phyloP scores from a whole-genome alignment of 352 stramenopile species.

The Pilasporangium apinafurcum region DNA sequence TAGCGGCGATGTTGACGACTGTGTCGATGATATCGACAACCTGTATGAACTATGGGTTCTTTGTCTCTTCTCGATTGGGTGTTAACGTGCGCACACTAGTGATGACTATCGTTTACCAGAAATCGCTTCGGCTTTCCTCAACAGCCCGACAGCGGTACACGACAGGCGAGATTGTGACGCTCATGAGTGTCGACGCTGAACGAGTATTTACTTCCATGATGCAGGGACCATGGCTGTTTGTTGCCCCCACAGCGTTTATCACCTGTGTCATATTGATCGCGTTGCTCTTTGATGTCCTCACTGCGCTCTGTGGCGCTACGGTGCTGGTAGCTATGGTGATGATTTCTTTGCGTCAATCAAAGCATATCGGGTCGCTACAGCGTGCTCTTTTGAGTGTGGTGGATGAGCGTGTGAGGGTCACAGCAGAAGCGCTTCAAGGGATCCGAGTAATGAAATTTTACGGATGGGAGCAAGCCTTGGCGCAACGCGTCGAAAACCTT shows the following conservation, averaged over 20 bases:
- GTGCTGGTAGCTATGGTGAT: conserved; percentile 1
- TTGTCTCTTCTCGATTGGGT: conserved; percentile 10
- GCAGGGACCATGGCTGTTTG: not conserved
- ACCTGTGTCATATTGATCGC: conserved; percentile 11
- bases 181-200: conserved; percentile 18
- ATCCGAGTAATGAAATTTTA: conserved; percentile 78
- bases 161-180: conserved; percentile 17
- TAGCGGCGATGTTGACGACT: conserved; percentile 11
- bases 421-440: conserved; percentile 76
- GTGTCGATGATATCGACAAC: conserved; percentile 11
- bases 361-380: conserved; percentile 1
- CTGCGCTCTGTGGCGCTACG: not conserved
- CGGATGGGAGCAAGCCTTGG: conserved; percentile 28
- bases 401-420: conserved; percentile 67
- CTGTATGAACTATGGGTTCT: conserved; percentile 13
- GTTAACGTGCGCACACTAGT: conserved; percentile 14
- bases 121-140: conserved; percentile 11
- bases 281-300: conserved; percentile 1
- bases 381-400: conserved; percentile 4
- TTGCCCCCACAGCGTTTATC: not conserved
- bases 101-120: conserved; percentile 15
- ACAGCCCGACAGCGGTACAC: conserved; percentile 8
- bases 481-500: conserved; percentile 8
- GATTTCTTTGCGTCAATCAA: not conserved
- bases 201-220: conserved; percentile 12